Percentiles rank a stretch among this genome's conserved stretches.
phyloP scores from a whole-genome alignment of 441 rosid genomes.

The Lagerstroemia fauriei region DNA sequence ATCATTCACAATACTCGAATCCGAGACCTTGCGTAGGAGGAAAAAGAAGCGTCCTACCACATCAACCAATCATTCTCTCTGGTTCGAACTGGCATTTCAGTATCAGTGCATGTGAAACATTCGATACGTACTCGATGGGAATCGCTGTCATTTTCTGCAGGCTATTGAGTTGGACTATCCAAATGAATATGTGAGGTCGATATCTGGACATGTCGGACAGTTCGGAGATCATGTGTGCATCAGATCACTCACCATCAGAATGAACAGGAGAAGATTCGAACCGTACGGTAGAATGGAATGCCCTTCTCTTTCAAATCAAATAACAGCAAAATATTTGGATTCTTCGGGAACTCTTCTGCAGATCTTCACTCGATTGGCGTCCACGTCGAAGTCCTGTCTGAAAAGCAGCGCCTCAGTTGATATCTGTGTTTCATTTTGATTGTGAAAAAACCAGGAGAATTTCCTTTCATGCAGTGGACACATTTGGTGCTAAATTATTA shows the following conservation, averaged over 20 bases:
- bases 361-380: neutral
- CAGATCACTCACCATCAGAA: slow-evolving; percentile 7
- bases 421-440: neutral
- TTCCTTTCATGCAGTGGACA: too few species aligned
- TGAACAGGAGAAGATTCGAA: neutral
- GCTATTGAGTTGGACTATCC: neutral
- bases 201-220: neutral
- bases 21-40: too few species aligned
- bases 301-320: neutral
- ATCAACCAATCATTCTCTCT: too few species aligned
- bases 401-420: neutral
- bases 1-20: too few species aligned
- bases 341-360: neutral
- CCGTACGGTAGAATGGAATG: neutral
- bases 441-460: too few species aligned
- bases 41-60: too few species aligned
- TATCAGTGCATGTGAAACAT: too few species aligned
- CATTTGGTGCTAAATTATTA: too few species aligned
- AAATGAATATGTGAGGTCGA: neutral
- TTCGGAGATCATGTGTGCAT: neutral
- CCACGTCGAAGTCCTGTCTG: neutral
- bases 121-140: too few species aligned
- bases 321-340: neutral
- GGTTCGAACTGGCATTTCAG: too few species aligned
- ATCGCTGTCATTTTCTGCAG: neutral